Evolutionary conservation across 345 rosid genomes (phyloP).

Genomic region (Sisymbrium irio): DNA sequence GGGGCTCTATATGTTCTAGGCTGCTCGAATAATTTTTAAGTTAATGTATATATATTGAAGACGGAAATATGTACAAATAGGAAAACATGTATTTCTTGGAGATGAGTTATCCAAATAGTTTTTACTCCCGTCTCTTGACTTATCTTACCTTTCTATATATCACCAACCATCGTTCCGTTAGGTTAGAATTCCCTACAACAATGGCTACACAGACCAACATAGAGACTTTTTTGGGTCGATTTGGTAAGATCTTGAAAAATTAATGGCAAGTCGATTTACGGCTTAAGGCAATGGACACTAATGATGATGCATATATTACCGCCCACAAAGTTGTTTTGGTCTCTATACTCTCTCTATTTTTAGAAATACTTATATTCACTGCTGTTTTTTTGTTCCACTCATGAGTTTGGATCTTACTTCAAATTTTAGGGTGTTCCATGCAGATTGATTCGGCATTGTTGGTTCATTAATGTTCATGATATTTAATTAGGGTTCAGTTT

Average conservation of each 20-base stretch:
- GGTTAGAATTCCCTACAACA: not conserved
- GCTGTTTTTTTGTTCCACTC: too few species aligned
- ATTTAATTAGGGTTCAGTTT: too few species aligned
- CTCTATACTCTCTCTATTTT: not conserved
- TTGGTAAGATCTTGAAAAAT: not conserved
- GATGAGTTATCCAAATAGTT: too few species aligned
- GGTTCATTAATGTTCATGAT: too few species aligned
- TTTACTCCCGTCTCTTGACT: not conserved
- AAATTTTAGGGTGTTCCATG: not conserved
- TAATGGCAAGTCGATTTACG: constrained; percentile 5
- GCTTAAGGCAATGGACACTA: constrained; percentile 11
- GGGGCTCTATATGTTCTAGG: too few species aligned
- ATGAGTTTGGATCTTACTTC: not conserved
- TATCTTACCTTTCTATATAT: not conserved
- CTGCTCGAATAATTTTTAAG: too few species aligned
- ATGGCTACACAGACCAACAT: not conserved
- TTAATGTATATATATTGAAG: too few species aligned
- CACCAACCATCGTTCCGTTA: not conserved
- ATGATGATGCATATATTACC: not conserved
- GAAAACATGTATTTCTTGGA: too few species aligned
- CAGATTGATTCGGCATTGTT: not conserved
- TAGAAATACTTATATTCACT: not conserved
- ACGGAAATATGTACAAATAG: too few species aligned
- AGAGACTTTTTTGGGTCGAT: not conserved
- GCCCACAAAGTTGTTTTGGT: constrained; percentile 5